These are phyloP conservation scores for Zymoseptoria ardabiliae DNA, from an alignment of 2,329 filamentous ascomycete genomes.

Conservation along the genomic window DNA sequence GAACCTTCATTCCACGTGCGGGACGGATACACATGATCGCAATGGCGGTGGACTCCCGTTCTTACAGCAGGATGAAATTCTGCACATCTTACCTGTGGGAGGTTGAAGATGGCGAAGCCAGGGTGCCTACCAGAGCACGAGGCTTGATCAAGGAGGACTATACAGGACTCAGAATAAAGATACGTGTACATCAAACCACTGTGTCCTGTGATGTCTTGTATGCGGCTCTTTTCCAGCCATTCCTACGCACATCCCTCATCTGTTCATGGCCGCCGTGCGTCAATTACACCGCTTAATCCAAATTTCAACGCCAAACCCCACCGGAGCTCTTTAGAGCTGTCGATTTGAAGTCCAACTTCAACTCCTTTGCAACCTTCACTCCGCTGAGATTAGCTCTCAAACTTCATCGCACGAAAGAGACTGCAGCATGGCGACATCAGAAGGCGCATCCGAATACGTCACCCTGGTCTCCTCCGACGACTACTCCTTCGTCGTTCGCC, in stretches of 20 bases:
- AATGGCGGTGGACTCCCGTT: too few relatives aligned
- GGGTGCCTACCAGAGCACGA: background rate
- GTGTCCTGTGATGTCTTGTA: background rate
- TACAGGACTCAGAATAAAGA: background rate
- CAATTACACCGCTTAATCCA: background rate
- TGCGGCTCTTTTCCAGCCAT: too few relatives aligned
- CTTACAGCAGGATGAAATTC: too few relatives aligned
- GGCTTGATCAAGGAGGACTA: background rate
- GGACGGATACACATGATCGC: too few relatives aligned
- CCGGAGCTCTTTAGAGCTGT: background rate
- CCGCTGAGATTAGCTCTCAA: too few relatives aligned
- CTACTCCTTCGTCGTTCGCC: constrained; percentile 68
- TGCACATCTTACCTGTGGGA: too few relatives aligned
- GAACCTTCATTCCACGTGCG: background rate
- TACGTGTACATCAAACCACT: background rate
- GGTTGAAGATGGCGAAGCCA: background rate
- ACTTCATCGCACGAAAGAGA: background rate
- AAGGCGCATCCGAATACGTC: constrained; percentile 55
- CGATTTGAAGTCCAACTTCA: background rate
- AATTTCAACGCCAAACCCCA: background rate
- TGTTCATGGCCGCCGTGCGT: too few relatives aligned
- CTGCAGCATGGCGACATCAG: background rate
- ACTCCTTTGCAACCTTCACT: background rate
- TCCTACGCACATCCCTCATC: too few relatives aligned
- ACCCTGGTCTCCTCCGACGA: constrained; percentile 70